phyloP scores from a whole-genome alignment of 148 eudicot species.

The Rhododendron kiyosumense region DNA sequence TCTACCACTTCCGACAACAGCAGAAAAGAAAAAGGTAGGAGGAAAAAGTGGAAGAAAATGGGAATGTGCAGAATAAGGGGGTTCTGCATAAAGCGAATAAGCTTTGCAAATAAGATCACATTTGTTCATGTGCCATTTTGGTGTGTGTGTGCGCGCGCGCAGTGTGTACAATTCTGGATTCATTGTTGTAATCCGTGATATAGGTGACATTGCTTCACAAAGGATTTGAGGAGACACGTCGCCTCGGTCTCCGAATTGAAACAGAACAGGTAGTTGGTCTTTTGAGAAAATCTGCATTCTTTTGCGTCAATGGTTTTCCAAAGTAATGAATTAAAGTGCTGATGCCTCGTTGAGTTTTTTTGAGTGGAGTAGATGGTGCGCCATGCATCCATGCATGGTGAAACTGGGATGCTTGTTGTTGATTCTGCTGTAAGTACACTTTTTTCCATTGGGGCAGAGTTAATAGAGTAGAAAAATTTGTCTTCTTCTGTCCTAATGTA shows the following conservation, averaged over 20 bases:
- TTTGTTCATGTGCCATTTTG: neutral
- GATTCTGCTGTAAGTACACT: slow-evolving; percentile 82
- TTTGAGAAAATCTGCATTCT: neutral
- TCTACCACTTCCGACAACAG: neutral
- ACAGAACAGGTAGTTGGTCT: slow-evolving; percentile 66
- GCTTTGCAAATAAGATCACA: neutral
- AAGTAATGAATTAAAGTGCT: neutral
- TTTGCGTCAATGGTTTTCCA: slow-evolving; percentile 7
- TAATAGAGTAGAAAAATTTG: neutral
- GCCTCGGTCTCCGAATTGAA: slow-evolving; percentile 81
- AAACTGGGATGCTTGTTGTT: slow-evolving; percentile 98
- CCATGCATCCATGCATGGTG: slow-evolving; percentile 68
- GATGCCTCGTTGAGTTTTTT: neutral
- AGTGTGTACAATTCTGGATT: neutral
- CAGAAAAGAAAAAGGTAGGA: neutral
- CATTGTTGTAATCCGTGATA: slow-evolving; percentile 11
- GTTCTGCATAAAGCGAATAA: neutral
- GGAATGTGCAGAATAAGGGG: neutral
- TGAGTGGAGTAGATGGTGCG: slow-evolving; percentile 73
- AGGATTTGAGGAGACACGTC: slow-evolving; percentile 96
- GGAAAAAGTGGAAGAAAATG: neutral
- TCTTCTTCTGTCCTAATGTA: neutral
- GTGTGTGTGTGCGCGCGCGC: neutral
- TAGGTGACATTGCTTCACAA: slow-evolving; percentile 93
- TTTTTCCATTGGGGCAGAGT: slow-evolving; percentile 1